These are phyloP conservation scores for Aureobasidium sp. DNA, from an alignment of 2,329 filamentous ascomycete species.

Conservation along the genomic window DNA sequence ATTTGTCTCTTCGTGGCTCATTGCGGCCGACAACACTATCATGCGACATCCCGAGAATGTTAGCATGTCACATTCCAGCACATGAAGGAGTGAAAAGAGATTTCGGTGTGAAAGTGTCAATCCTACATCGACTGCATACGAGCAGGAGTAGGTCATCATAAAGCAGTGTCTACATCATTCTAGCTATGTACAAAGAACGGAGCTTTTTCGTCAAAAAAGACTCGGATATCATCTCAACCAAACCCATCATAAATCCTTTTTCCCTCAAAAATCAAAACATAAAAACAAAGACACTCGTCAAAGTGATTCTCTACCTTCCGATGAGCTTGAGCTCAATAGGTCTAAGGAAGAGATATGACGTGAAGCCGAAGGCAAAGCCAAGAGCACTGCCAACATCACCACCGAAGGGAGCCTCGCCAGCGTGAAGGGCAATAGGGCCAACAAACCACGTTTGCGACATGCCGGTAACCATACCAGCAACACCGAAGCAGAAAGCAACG, in stretches of 20 bases:
- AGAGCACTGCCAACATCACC: slow-evolving; percentile 56
- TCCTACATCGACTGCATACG: neutral
- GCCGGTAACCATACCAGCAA: slow-evolving; percentile 59
- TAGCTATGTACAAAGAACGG: neutral
- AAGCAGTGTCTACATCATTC: neutral
- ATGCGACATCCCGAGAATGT: too few relatives aligned
- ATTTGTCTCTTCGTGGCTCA: too few relatives aligned
- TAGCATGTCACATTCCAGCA: too few relatives aligned
- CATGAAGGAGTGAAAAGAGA: too few relatives aligned
- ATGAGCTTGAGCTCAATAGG: slow-evolving; percentile 40
- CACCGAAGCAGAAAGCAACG: slow-evolving; percentile 55
- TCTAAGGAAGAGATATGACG: slow-evolving; percentile 47
- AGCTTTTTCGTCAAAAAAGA: neutral
- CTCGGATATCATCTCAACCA: neutral
- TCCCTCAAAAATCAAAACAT: neutral
- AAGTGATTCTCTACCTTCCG: slow-evolving; percentile 17
- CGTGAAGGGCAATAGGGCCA: slow-evolving; percentile 58
- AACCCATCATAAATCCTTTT: slow-evolving; percentile 1
- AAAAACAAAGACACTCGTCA: neutral
- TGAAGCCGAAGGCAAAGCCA: slow-evolving; percentile 53
- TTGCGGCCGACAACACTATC: too few relatives aligned
- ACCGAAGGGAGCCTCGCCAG: slow-evolving; percentile 44
- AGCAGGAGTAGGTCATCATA: neutral
- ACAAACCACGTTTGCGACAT: slow-evolving; percentile 64
- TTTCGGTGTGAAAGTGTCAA: neutral